These are phyloP conservation scores for Sophora flavescens DNA, from an alignment of 306 rosid species.

Conservation along the genomic window DNA sequence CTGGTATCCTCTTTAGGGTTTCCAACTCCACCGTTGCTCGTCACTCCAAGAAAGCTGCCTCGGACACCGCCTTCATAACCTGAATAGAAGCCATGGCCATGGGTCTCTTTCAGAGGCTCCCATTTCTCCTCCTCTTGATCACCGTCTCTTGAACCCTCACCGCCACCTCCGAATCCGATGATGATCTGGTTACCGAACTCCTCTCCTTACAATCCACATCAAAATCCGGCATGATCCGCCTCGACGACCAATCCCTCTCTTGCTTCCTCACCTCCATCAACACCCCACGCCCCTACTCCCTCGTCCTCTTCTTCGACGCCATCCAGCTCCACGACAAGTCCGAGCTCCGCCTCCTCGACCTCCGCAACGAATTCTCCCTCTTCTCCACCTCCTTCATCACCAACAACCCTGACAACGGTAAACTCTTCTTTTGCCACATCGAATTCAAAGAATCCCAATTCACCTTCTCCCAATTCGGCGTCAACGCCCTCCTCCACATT, in stretches of 20 bases:
- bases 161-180: constrained; percentile 41
- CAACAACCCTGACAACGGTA: constrained; percentile 55
- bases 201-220: constrained; percentile 73
- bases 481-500: constrained; percentile 87
- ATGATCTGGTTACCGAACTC: constrained; percentile 71
- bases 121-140: constrained; percentile 39
- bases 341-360: constrained; percentile 87
- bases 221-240: constrained; percentile 73
- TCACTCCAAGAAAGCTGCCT: constrained; percentile 55
- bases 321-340: constrained; percentile 79
- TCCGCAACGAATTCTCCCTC: constrained; percentile 70
- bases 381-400: constrained; percentile 74
- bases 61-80: constrained; percentile 57
- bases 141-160: not conserved
- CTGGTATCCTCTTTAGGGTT: constrained; percentile 45
- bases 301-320: constrained; percentile 89
- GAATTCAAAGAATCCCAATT: constrained; percentile 85
- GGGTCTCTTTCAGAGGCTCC: constrained; percentile 39
- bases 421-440: constrained; percentile 80
- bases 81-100: not conserved
- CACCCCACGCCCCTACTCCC: constrained; percentile 75
- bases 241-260: constrained; percentile 74
- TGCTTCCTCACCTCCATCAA: constrained; percentile 62
- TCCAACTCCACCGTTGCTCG: constrained; percentile 55
- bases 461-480: constrained; percentile 74